phyloP scores from a whole-genome alignment of 495 filamentous ascomycete species.

The Aspergillus heteromorphus region DNA sequence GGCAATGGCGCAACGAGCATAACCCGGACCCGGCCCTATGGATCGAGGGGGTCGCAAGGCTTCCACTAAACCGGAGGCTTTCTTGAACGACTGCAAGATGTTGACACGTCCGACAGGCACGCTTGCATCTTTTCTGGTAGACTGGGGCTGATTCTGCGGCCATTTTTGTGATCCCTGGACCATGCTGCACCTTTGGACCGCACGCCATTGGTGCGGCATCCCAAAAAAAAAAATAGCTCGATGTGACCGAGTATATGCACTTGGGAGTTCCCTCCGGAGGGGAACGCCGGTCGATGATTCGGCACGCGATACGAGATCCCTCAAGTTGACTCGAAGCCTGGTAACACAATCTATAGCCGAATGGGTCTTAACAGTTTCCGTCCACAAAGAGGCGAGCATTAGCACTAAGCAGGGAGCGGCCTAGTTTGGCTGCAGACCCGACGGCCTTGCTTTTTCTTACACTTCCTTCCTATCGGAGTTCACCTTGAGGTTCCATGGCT shows the following conservation, averaged over 20 bases:
- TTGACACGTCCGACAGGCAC: constrained; percentile 8
- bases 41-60: constrained; percentile 5
- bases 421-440: constrained; percentile 10
- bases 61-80: not conserved
- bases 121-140: not conserved
- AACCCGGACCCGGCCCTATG: constrained; percentile 8
- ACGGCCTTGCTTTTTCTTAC: not conserved
- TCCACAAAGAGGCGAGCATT: constrained; percentile 9
- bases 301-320: constrained; percentile 13
- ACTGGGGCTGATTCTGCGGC: constrained; percentile 13
- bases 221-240: constrained; percentile 8
- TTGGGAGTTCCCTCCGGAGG: constrained; percentile 3
- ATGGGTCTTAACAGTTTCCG: constrained; percentile 10
- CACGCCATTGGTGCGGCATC: constrained; percentile 16
- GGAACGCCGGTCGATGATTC: constrained; percentile 15
- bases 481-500: not conserved
- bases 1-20: constrained; percentile 11
- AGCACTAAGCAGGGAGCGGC: constrained; percentile 14
- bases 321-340: constrained; percentile 15
- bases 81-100: not conserved
- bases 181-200: constrained; percentile 10
- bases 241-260: constrained; percentile 15
- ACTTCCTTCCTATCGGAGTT: not conserved
- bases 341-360: constrained; percentile 13
- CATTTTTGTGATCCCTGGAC: constrained; percentile 7